phyloP scores from a whole-genome alignment of 805 yeast species.

The Candida vaughaniae region DNA sequence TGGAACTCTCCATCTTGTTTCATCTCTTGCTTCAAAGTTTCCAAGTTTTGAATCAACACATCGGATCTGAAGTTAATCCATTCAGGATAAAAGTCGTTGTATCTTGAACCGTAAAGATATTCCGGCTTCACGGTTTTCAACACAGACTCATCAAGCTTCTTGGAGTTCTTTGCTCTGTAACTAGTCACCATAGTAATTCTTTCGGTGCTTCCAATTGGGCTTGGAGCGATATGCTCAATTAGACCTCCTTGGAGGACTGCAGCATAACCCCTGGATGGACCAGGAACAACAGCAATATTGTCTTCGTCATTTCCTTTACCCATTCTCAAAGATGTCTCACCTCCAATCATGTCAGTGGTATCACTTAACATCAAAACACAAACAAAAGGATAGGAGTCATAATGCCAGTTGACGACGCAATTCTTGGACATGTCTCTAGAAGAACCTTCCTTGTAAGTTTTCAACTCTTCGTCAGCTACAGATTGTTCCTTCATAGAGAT shows the following conservation, averaged over 20 bases:
- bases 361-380: constrained; percentile 64
- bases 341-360: constrained; percentile 58
- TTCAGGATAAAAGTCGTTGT: constrained; percentile 34
- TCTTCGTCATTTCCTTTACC: constrained; percentile 28
- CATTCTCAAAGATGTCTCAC: constrained; percentile 55
- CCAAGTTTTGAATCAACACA: constrained; percentile 24
- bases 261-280: constrained; percentile 37
- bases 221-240: constrained; percentile 41
- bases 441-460: constrained; percentile 3
- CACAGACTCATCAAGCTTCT: constrained; percentile 28
- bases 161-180: constrained; percentile 34
- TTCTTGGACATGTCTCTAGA: constrained; percentile 27
- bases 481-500: constrained; percentile 43
- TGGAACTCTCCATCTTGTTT: constrained; percentile 19
- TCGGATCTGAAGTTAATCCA: constrained; percentile 35
- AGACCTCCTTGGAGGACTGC: constrained; percentile 40
- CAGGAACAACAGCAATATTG: constrained; percentile 20
- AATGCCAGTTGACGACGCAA: constrained; percentile 63
- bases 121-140: constrained; percentile 41
- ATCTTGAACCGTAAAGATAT: constrained; percentile 33
- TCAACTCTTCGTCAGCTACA: constrained; percentile 30
- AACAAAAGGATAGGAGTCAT: constrained; percentile 62
- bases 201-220: constrained; percentile 32
- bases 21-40: constrained; percentile 16
- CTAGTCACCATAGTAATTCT: constrained; percentile 45